These are phyloP conservation scores for Leccinum variicolor DNA, from an alignment of 768 basidiomycete genomes.

Conservation along the genomic window DNA sequence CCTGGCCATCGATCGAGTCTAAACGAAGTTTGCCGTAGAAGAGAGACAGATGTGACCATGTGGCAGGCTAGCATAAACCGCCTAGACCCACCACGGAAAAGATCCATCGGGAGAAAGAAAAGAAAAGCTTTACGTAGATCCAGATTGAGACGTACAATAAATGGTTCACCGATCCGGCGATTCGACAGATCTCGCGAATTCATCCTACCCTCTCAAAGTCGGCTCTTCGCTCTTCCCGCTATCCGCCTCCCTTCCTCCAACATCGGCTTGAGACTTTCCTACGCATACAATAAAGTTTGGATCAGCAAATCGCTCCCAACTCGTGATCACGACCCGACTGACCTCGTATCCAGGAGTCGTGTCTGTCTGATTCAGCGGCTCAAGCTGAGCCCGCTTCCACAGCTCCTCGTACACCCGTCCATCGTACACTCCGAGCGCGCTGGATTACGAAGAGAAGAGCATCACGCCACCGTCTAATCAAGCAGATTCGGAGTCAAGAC, in stretches of 20 bases:
- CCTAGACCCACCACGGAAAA: not conserved
- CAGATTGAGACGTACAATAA: not conserved
- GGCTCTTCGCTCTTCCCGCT: constrained; percentile 14
- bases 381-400: constrained; percentile 53
- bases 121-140: not conserved
- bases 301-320: not conserved
- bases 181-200: not conserved
- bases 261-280: constrained; percentile 27
- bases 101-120: not conserved
- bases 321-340: not conserved
- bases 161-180: not conserved
- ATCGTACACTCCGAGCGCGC: constrained; percentile 59
- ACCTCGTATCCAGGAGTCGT: constrained; percentile 58
- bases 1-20: not conserved
- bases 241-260: constrained; percentile 21
- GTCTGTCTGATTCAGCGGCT: constrained; percentile 55
- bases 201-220: constrained; percentile 12
- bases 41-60: not conserved
- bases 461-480: not conserved
- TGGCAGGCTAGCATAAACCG: no score
- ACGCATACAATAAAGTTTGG: not conserved
- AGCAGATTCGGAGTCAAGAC: not conserved
- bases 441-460: constrained; percentile 17
- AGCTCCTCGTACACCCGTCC: constrained; percentile 69
- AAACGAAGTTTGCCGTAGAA: not conserved